phyloP scores from a whole-genome alignment of 139 green algal species.

The Haematococcus lacustris region DNA sequence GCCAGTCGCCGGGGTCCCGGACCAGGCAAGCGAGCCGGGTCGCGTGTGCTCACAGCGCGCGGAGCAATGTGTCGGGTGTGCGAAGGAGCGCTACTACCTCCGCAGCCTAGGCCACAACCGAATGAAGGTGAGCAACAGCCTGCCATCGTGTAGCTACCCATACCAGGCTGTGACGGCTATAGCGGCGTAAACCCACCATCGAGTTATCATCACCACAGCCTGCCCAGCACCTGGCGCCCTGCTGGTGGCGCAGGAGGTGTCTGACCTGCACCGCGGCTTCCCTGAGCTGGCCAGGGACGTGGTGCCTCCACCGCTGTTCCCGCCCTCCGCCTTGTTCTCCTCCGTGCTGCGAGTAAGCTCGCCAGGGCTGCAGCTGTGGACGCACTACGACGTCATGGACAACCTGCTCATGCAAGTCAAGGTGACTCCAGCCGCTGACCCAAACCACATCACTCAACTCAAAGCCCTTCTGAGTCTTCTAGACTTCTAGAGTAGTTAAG shows the following conservation, averaged over 20 bases:
- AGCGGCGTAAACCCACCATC: no score
- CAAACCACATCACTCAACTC: background rate
- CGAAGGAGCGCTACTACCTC: slow-evolving; percentile 41
- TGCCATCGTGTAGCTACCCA: no score
- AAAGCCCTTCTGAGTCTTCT: background rate
- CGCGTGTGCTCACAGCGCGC: background rate
- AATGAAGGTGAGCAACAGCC: slow-evolving; percentile 30
- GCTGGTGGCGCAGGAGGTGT: no score
- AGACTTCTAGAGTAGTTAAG: background rate
- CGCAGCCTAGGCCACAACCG: slow-evolving; percentile 44
- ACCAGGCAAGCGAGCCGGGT: no score
- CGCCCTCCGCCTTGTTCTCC: slow-evolving; percentile 15
- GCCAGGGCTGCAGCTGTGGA: slow-evolving; percentile 39
- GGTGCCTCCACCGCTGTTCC: slow-evolving; percentile 16
- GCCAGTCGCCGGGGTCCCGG: background rate
- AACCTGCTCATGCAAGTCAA: slow-evolving; percentile 52
- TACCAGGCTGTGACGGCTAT: no score
- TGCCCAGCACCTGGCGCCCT: no score
- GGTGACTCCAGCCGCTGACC: background rate
- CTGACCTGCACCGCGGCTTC: slow-evolving; percentile 29
- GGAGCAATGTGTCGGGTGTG: no score
- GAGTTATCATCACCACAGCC: no score
- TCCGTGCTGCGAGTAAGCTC: slow-evolving; percentile 36
- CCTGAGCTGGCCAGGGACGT: slow-evolving; percentile 34
- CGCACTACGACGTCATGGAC: slow-evolving; percentile 61